Base-by-base conservation (phyloP, 441 rosid genomes). In the Macaranga tanarius region DNA sequence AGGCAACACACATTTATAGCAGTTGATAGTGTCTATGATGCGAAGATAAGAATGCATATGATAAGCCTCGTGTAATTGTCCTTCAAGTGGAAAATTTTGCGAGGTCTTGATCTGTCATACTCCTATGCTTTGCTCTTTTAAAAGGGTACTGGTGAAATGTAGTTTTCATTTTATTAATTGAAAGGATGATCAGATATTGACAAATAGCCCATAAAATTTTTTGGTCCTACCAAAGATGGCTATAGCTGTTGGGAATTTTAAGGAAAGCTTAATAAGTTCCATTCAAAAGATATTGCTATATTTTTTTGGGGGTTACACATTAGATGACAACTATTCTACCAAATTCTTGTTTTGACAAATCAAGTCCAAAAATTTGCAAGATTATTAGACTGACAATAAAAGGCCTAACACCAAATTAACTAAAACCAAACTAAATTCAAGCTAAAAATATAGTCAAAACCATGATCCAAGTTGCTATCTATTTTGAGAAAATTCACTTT, bases 11-110 rank as follows among this genome's bases (percentile, higher is more conserved):
- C 62, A 71, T 60, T 72, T 28, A 68, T 66, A 60, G 65, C 64
- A 50, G 47, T 73, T 55, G 57, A 51, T 26, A 20, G 15, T 34
- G 38, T 34, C 38, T 4, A 34, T 4, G 6, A 34, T 34, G 38
- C 38, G 66, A 54, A 28, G 62, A 75, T 40, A 38, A 44, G 58
- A 51, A 34, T 17, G 75, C 23, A 63, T 72, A 20, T 15, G 66
- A 73, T 44, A 65, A 40, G 69, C 69, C 82, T 78, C 80, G 22
- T 75, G 80, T 70, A 50, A 54, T 23, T 79, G 84, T 79, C 81
- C 56, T 65, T 67, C 64, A 62, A 60, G 63, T 55, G 38, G 59
- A 67, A 69, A 73, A 19, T 65, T 34, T 60, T 40, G 17, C 34
- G 68, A 20, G 40, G 79, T 70, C 78, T 73, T 68, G 8, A 42